These are phyloP conservation scores for Hortiboletus rubellus DNA, from an alignment of 1,284 basidiomycete genomes.

Conservation along the genomic window DNA sequence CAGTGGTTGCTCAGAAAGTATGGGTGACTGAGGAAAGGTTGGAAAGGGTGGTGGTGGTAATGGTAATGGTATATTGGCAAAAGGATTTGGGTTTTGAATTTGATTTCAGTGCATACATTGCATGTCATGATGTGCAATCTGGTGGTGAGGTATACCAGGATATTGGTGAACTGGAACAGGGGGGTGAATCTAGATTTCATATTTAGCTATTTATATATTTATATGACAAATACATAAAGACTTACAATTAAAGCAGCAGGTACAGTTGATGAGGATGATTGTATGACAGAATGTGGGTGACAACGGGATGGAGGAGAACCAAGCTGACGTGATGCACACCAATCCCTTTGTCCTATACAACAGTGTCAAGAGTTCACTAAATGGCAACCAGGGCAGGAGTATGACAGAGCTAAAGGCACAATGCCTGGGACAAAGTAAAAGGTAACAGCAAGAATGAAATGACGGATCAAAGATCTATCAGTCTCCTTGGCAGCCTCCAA, in stretches of 20 bases:
- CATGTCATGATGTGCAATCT: no score
- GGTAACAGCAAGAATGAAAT: background rate
- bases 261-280: background rate
- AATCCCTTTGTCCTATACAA: background rate
- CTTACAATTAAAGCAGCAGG: background rate
- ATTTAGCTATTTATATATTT: background rate
- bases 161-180: slow-evolving; percentile 6
- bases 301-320: background rate
- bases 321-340: background rate
- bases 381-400: background rate
- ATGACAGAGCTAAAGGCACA: slow-evolving; percentile 1
- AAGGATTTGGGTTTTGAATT: no score
- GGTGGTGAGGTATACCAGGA: background rate
- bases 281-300: background rate
- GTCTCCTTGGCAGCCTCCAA: background rate
- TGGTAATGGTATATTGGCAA: no score
- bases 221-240: background rate
- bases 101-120: no score
- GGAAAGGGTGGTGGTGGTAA: no score
- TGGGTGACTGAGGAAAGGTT: no score
- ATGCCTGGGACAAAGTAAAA: background rate
- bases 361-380: background rate
- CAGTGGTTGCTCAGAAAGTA: background rate
- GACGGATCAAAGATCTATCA: background rate
- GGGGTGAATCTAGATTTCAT: background rate